Base-by-base conservation (phyloP, 352 stramenopile genomes). In the Pythium brachiatum region DNA sequence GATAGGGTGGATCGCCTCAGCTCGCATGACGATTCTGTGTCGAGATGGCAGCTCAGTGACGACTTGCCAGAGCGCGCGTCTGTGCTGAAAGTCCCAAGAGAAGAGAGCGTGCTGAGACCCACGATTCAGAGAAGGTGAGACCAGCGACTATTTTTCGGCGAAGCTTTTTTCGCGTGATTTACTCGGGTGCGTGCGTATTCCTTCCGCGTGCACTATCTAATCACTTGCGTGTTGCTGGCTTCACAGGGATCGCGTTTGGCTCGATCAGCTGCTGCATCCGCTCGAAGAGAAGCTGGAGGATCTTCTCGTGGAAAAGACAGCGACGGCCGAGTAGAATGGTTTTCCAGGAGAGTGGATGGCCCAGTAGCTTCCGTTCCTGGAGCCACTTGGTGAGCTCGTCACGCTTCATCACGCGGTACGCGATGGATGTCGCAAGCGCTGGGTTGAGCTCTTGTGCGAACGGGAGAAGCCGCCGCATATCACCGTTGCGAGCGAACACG, bases 401-500 rank as follows among this genome's bases (percentile, higher is more conserved):
- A 7, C 73, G 66, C 16, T 41, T 47, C 56, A 81, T 68, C 9
- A 78, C 58, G 3, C 68, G 58, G 21, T 81, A 85, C 41, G 63
- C 74, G 21, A 82, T 76, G 7, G 76, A 64, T 6, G 41, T 67
- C 20, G 68, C 27, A 2, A 66, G 12, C 1, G 25, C 34, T 1
- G 76, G 76, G 29, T 79, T 62, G 0, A 79, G 59, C 11, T 79
- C 61, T 1, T 15, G 1, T 39, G 50, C 57, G 26, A 64, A 63
- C 18, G 51, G 56, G n/a, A 55, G 44, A 5, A 82, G 38, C 0
- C 62, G 39, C 23, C 43, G 64, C 72, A 85, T 80, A 13, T 70
- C 58, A 4, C 68, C 60, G 31, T 82, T 85, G 5, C 72, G 62
- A 25, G 61, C 56, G 27, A 67, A 80, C 13, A 85, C 61, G 34